These are phyloP conservation scores for Citropsis articulata DNA, from an alignment of 345 rosid species.

Conservation along the genomic window DNA sequence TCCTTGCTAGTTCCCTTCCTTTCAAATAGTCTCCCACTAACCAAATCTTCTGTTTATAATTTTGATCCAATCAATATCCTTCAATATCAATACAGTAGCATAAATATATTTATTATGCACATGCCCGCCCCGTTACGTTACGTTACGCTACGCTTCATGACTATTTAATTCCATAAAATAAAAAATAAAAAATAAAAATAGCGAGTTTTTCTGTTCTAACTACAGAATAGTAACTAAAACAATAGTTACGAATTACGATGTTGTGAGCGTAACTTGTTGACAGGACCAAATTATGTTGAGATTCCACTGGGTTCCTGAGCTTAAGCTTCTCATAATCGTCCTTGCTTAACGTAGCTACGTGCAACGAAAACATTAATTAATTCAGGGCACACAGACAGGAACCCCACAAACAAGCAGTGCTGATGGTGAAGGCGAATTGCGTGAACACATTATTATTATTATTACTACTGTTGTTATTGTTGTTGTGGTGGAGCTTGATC, in stretches of 20 bases:
- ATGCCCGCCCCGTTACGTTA: no score
- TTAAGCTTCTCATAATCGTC: slow-evolving; percentile 39
- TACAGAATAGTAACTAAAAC: no score
- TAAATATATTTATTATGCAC: no score
- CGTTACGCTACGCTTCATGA: no score
- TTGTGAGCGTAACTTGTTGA: slow-evolving; percentile 16
- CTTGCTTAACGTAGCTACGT: slow-evolving; percentile 29
- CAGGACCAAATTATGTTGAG: slow-evolving; percentile 21
- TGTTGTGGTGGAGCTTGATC: no score
- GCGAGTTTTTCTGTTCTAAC: background rate
- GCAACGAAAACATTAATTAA: background rate
- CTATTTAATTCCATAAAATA: background rate
- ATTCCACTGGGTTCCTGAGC: slow-evolving; percentile 18
- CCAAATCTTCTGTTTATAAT: slow-evolving; percentile 40
- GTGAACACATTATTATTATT: no score
- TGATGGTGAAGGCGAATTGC: no score
- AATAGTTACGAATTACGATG: slow-evolving; percentile 16
- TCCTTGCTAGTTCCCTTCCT: slow-evolving; percentile 44
- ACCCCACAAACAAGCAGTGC: no score
- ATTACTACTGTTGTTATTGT: no score
- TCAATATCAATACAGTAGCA: no score
- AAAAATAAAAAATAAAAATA: background rate
- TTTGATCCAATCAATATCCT: no score
- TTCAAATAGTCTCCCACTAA: slow-evolving; percentile 56
- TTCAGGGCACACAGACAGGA: no score